Conservation (phyloP, 306 rosid genomes). For the Prunus padus region DNA sequence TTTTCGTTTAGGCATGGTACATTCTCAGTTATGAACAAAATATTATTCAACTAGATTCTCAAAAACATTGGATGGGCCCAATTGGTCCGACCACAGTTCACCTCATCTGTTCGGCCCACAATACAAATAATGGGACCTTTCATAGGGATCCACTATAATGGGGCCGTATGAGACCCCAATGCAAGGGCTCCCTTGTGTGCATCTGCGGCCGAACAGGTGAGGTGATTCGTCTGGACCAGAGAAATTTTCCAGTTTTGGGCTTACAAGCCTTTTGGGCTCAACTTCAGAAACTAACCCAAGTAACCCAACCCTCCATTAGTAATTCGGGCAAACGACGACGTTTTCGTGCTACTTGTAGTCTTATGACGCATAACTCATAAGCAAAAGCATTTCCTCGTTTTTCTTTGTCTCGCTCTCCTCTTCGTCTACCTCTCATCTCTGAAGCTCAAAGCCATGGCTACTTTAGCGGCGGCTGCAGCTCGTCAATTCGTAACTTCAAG, state of each 20-base stretch:
- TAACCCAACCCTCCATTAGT: background rate
- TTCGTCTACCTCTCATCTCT: conserved; percentile 9
- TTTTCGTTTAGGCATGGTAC: too few relatives aligned
- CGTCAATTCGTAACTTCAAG: conserved; percentile 64
- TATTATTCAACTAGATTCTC: background rate
- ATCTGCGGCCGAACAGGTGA: too few relatives aligned
- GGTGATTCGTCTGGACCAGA: too few relatives aligned
- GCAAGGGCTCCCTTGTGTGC: too few relatives aligned
- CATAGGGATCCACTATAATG: too few relatives aligned
- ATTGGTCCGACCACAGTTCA: background rate
- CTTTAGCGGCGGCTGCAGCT: conserved; percentile 61
- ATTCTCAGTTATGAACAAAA: too few relatives aligned
- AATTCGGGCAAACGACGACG: background rate
- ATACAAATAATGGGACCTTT: too few relatives aligned
- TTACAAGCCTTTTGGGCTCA: background rate
- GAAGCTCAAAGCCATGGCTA: conserved; percentile 58
- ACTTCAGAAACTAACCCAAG: background rate
- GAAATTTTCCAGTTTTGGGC: background rate
- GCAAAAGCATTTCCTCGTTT: background rate
- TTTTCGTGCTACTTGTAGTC: background rate
- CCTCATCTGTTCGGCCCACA: too few relatives aligned
- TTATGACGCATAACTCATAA: background rate
- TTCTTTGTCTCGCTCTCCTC: background rate
- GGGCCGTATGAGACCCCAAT: too few relatives aligned
- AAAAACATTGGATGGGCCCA: background rate